These are phyloP conservation scores for Trichophyton rubrum DNA, from an alignment of 2,329 filamentous ascomycete genomes.

Conservation along the genomic window DNA sequence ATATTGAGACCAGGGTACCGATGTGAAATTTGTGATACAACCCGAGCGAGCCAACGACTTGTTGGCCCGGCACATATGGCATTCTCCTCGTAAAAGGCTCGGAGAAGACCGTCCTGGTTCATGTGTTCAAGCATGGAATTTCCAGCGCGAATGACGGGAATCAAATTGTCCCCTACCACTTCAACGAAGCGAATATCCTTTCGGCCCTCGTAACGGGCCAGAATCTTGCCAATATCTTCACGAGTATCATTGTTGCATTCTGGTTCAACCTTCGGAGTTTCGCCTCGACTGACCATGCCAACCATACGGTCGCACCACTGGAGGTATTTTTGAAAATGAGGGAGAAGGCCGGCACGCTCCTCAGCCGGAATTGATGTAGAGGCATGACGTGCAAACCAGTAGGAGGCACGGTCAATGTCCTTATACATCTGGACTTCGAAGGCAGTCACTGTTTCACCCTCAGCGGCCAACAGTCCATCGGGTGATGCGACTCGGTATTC, in stretches of 20 bases:
- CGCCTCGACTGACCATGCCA: not conserved
- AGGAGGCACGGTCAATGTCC: not conserved
- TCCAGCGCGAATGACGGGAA: constrained; percentile 21
- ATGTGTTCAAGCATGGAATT: constrained; percentile 23
- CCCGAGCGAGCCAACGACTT: constrained; percentile 18
- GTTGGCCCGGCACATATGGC: constrained; percentile 8
- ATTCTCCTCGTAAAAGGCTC: constrained; percentile 10
- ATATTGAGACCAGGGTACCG: constrained; percentile 34
- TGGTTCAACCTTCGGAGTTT: not conserved
- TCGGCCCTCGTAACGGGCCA: not conserved
- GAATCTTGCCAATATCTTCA: not conserved
- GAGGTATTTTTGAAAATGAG: not conserved
- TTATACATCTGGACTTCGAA: not conserved
- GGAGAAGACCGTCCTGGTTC: constrained; percentile 1
- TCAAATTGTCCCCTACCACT: constrained; percentile 22
- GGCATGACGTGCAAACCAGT: not conserved
- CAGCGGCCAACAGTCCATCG: not conserved
- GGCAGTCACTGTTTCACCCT: not conserved
- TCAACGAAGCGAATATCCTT: constrained; percentile 2
- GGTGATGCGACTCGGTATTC: not conserved
- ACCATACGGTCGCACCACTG: constrained; percentile 1
- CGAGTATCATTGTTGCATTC: not conserved
- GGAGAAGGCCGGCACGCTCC: not conserved
- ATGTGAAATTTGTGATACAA: constrained; percentile 28
- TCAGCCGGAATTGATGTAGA: not conserved